Evolutionary conservation across 73 alveolate species (phyloP), one percentile per base, ranked within the genome.

Genomic region (Paraurostyla sp.): DNA sequence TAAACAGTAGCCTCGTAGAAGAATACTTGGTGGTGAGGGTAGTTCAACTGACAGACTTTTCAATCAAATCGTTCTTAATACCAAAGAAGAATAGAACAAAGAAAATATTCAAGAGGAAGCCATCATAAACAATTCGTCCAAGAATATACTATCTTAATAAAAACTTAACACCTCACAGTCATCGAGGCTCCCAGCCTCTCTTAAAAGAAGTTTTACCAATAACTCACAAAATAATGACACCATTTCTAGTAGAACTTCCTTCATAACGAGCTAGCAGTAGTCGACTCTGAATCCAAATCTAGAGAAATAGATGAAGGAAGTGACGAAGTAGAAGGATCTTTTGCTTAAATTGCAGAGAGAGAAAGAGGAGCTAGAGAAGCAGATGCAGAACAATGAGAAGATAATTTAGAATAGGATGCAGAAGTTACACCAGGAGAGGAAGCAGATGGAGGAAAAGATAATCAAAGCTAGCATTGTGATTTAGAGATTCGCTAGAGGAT

Each of bases 371-470:
- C 80, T 81, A 20, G 71, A 81, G 49, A 35, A 57, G 56, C 42
- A 81, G 41, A 35, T 81, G 81, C 41, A 56, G 49, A 58, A 13
- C 27, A 81, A 81, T 59, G 91, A 81, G 33, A 81, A 42, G 42
- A 71, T 50, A 33, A 81, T 81, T 35, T 20, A 58, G 6, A 41
- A 56, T 25, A 54, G 91, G 40, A 81, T 81, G 91, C 71, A 52
- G 52, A 52, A 81, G 27, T 71, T 81, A 22, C 71, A 52, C 38
- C 54, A 81, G 41, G 91, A 81, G 42, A 81, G 76, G 69, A 52
- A 6, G 40, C 36, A 20, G 27, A 81, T 81, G 80, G 91, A 81
- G 49, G 43, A 81, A 27, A 54, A 59, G 41, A 23, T 81, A 0
- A 36, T 32, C 25, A 57, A 42, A 41, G 81, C 91, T 0, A 6